Conservation (phyloP, 306 rosid genomes). For the Trichosanthes cucumerina region DNA sequence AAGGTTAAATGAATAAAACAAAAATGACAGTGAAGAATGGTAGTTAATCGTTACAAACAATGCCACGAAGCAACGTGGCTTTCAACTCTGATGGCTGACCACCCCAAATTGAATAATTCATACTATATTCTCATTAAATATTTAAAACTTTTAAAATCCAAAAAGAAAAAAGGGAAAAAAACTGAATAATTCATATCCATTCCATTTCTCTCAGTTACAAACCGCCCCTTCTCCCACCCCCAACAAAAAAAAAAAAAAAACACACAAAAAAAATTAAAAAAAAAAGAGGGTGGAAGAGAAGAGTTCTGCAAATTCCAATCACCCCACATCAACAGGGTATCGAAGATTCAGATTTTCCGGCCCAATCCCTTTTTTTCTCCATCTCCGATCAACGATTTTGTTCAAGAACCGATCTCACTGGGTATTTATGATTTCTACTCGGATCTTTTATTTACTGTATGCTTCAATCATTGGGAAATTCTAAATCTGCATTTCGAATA, state of each 20-base stretch:
- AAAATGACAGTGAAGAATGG: background rate
- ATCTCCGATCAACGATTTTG: background rate
- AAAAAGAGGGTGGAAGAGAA: background rate
- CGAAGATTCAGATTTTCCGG: background rate
- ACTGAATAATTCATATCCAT: background rate
- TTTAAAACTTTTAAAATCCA: background rate
- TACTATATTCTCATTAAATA: background rate
- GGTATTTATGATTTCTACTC: background rate
- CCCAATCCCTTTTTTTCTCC: background rate
- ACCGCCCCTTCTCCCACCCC: background rate
- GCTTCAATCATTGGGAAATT: background rate
- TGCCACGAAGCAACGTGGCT: background rate
- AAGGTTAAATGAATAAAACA: background rate
- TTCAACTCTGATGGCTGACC: background rate
- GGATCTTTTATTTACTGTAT: background rate
- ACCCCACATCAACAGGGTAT: background rate
- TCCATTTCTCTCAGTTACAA: background rate
- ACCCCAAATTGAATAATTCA: background rate
- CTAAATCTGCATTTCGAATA: background rate
- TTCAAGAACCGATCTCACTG: background rate
- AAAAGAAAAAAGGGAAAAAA: background rate
- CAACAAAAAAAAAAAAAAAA: background rate
- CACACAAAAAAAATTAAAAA: background rate
- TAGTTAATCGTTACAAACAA: background rate
- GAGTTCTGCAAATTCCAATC: constrained; percentile 5